phyloP scores from a whole-genome alignment of 2,329 filamentous ascomycete genomes.

The Fusarium sp. region DNA sequence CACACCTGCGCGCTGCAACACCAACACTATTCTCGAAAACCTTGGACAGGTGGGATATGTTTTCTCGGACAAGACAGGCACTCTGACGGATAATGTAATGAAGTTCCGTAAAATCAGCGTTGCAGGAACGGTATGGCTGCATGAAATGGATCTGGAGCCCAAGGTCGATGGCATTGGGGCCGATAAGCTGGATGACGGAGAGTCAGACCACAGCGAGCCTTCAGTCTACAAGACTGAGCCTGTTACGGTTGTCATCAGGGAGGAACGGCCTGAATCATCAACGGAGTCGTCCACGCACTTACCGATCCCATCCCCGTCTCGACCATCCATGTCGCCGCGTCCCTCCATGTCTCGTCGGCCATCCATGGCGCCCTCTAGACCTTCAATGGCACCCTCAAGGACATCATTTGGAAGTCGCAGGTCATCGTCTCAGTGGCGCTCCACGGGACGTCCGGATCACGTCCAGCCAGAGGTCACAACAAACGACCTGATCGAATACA shows the following conservation, averaged over 20 bases:
- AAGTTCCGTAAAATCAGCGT: conserved; percentile 93
- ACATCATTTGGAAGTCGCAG: conserved; percentile 49
- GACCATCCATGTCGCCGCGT: conserved; percentile 44
- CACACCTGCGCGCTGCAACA: conserved; percentile 88
- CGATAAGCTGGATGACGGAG: conserved; percentile 32
- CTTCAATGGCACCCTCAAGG: conserved; percentile 44
- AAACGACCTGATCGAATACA: conserved; percentile 78
- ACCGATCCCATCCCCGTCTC: conserved; percentile 44
- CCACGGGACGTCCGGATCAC: conserved; percentile 58
- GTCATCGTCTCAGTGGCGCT: conserved; percentile 61
- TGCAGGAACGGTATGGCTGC: conserved; percentile 87
- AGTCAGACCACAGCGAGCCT: conserved; percentile 38
- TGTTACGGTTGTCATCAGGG: conserved; percentile 45
- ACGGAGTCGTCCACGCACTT: conserved; percentile 19
- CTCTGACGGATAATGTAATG: conserved; percentile 94
- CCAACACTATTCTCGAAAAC: conserved; percentile 94
- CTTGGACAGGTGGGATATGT: conserved; percentile 89
- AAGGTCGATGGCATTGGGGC: conserved; percentile 40
- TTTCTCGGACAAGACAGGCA: conserved; percentile 95
- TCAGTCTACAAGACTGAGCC: conserved; percentile 45
- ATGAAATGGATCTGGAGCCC: conserved; percentile 74
- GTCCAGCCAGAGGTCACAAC: conserved; percentile 70
- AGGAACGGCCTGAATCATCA: conserved; percentile 35
- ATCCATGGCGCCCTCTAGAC: conserved; percentile 44
- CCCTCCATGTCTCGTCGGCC: conserved; percentile 34